These are phyloP conservation scores for Apiospora sp. DNA, from an alignment of 2,329 filamentous ascomycete genomes.

Conservation along the genomic window DNA sequence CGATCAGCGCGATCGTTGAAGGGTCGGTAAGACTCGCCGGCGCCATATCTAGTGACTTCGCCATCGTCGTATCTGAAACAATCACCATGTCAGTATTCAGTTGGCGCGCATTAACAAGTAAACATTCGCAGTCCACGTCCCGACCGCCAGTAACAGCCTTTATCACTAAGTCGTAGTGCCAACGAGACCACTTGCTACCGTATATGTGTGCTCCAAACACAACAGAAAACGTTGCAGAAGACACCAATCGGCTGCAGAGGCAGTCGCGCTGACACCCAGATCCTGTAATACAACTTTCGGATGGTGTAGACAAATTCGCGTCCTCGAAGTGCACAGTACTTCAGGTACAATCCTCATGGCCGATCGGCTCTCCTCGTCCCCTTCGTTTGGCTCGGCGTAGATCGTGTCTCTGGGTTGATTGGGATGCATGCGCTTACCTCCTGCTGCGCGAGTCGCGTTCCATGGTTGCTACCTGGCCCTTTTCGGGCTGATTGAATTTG, in stretches of 20 bases:
- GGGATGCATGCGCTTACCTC: slow-evolving; percentile 33
- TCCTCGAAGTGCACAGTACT: neutral
- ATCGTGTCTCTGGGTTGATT: neutral
- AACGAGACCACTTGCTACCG: neutral
- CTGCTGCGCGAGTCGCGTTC: slow-evolving; percentile 44
- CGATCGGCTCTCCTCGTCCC: neutral
- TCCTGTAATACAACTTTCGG: neutral
- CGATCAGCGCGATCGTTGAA: slow-evolving; percentile 51
- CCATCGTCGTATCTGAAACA: slow-evolving; percentile 64
- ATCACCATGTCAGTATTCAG: slow-evolving; percentile 7
- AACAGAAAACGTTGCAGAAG: neutral
- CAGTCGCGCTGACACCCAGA: neutral
- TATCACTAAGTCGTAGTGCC: neutral
- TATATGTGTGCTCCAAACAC: neutral
- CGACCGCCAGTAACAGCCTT: neutral
- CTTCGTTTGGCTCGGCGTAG: neutral
- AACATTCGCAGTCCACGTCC: neutral
- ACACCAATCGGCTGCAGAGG: neutral
- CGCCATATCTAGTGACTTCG: slow-evolving; percentile 68
- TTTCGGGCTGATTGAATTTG: slow-evolving; percentile 14
- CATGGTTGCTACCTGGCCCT: slow-evolving; percentile 31
- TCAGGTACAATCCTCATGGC: neutral
- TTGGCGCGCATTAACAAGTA: neutral
- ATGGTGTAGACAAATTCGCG: neutral
- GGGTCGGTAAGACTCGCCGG: slow-evolving; percentile 67